Percentiles rank a stretch among this genome's conserved stretches.
phyloP scores from a whole-genome alignment of 169 alveolate species.

The Babesia ovis region DNA sequence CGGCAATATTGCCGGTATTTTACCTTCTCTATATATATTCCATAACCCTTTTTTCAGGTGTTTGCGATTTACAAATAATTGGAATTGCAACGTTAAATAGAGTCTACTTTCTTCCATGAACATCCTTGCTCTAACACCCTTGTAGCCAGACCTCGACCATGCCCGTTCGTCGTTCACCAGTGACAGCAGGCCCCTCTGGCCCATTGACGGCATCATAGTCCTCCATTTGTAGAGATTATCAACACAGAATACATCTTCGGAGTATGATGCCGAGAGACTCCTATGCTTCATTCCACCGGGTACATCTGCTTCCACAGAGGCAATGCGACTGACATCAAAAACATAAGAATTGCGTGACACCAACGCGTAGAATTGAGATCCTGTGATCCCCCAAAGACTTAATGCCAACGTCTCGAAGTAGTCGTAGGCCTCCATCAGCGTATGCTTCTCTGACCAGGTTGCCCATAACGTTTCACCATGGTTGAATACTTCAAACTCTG shows the following conservation, averaged over 20 bases:
- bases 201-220: constrained; percentile 42
- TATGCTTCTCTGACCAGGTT: constrained; percentile 21
- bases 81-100: constrained; percentile 24
- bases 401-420: constrained; percentile 44
- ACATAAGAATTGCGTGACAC: constrained; percentile 20
- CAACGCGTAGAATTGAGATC: constrained; percentile 29
- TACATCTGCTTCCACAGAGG: constrained; percentile 10
- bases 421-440: constrained; percentile 20
- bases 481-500: constrained; percentile 3
- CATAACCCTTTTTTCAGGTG: background rate
- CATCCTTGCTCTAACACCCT: constrained; percentile 43
- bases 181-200: constrained; percentile 30
- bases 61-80: constrained; percentile 15
- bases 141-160: constrained; percentile 46
- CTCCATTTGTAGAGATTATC: constrained; percentile 62
- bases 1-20: background rate
- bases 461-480: constrained; percentile 48
- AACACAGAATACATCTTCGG: constrained; percentile 54
- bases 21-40: background rate
- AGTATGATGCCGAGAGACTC: constrained; percentile 31
- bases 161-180: constrained; percentile 50
- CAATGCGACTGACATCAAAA: constrained; percentile 40
- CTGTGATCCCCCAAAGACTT: constrained; percentile 67
- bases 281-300: background rate
- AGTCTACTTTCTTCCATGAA: background rate